Base-by-base conservation (phyloP, 2,329 filamentous ascomycete species). In the Neofusicoccum cordaticola region DNA sequence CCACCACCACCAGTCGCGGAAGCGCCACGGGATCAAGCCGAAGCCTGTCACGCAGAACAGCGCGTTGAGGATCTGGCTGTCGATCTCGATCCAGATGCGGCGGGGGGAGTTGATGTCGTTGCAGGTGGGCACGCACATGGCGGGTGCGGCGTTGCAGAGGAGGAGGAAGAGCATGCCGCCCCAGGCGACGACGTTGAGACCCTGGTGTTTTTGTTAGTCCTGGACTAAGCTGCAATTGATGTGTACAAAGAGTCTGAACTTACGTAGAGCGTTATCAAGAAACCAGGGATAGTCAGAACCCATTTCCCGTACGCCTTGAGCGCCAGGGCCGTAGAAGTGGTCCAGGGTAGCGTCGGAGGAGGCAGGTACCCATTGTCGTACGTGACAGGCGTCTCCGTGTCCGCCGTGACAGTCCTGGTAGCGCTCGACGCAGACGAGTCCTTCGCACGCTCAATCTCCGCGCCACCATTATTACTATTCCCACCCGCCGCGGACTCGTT, bases 151-250 rank as follows among this genome's bases (percentile, higher is more conserved):
- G 62, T 92, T 91, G 80, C 88, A 90, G 31, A 96, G 86, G 2
- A 97, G 82, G 17, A 96, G 81, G 78, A 96, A 96, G 39, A 96
- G 83, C 92, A 96, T 96, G 65, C 90, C 92, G 60, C 92, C 92
- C 92, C 92, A 96, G 0, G 90, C 93, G 9, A 96, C 86, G 19
- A 96, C 85, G 68, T 94, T 93, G 65, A 95, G 83, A 12, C 89
- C 87, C 48, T 63, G 42, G 11, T 8, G 13, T 2, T 57, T 31
- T 31, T 15, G 41, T 45, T 44, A 44, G 41, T 44, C 5, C 12
- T 12, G 42, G 42, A n/a, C 7, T 4, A 2, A 31, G 27, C 27
- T 31, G 27, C 27, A 31, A 31, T 31, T 31, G 27, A 31, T 31
- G 27, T 7, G 27, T 31, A 7, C 6, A 7, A 31, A 17, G 34